Base-by-base conservation (phyloP, 495 filamentous ascomycete species). In the Lasiosphaeria ovina region DNA sequence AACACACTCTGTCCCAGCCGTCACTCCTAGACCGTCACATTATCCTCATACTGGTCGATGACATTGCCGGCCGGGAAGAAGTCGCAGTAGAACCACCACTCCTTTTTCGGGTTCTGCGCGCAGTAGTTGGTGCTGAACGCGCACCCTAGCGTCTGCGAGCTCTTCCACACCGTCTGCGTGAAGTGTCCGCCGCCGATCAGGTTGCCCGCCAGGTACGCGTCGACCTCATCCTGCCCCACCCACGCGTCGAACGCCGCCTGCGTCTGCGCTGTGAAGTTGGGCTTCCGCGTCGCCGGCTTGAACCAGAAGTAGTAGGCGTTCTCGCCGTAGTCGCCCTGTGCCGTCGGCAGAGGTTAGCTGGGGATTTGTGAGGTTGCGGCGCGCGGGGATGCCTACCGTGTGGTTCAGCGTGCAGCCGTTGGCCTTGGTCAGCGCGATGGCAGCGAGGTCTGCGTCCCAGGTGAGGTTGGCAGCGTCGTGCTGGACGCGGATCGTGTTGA, bases 161-260 rank as follows among this genome's bases (percentile, higher is more conserved):
- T 57, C 57, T 68, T 68, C 66, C 60, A 68, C 5, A 68, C 63
- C 51, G 57, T 63, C 63, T 68, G 66, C 32, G 66, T 68, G n/a
- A 68, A 68, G 36, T 66, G 63, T 0, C 57, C 54, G 0, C 66
- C 66, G 3, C 63, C 60, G 1, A 59, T 12, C 38, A 63, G 16
- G 38, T 66, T 54, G 3, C 55, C 51, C 4, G 11, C 14, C 34
- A 34, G 33, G 36, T 68, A 68, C 0, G 66, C 66, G 0, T 52
- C 14, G 32, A 63, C 55, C 49, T 68, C 66, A 4, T 59, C 36
- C 17, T 45, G 42, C 14, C 53, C 42, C 9, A 24, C 40, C 66
- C 63, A 68, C 3, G 48, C 54, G 24, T 55, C 51, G 12, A 68
- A 66, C 1, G 60, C 66, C 9, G 31, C 58, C 11, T 38, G 14